phyloP scores from a whole-genome alignment of 352 stramenopile genomes.

The Phytophthora constricta region DNA sequence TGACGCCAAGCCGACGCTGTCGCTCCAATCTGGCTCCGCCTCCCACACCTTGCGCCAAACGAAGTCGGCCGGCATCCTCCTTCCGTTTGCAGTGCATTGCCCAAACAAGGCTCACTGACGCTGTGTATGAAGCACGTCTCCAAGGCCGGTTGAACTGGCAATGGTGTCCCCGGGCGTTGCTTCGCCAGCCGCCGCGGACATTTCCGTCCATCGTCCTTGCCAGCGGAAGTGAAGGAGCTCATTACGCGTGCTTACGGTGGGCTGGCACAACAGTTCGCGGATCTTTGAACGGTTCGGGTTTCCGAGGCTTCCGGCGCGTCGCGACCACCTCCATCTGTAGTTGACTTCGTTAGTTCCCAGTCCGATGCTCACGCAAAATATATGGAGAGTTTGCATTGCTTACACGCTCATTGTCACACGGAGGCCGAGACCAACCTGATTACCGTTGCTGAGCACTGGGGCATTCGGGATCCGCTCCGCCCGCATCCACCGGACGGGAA shows the following conservation, averaged over 20 bases:
- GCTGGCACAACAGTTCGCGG: neutral
- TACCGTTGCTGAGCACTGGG: too few relatives aligned
- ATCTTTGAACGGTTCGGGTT: neutral
- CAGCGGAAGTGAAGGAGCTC: neutral
- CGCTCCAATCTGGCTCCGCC: neutral
- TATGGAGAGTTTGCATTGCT: slow-evolving; percentile 5
- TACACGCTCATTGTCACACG: neutral
- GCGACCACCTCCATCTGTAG: too few relatives aligned
- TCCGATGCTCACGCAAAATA: neutral
- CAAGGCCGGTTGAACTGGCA: slow-evolving; percentile 4
- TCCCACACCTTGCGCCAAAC: neutral
- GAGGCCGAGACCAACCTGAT: neutral
- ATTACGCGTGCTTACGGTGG: slow-evolving; percentile 3
- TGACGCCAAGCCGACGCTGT: neutral
- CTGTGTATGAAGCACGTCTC: slow-evolving; percentile 24
- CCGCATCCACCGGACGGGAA: neutral
- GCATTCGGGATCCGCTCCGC: neutral
- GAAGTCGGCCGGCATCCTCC: neutral
- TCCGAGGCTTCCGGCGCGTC: neutral
- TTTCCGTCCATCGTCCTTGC: slow-evolving; percentile 5
- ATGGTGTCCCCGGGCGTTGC: neutral
- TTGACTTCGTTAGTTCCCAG: neutral
- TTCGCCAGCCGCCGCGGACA: slow-evolving; percentile 9
- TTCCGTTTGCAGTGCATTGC: neutral
- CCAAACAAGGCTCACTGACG: neutral